Evolutionary conservation across 1,139 yeast species (phyloP).

Genomic region (Suhomyces bolitotheri): DNA sequence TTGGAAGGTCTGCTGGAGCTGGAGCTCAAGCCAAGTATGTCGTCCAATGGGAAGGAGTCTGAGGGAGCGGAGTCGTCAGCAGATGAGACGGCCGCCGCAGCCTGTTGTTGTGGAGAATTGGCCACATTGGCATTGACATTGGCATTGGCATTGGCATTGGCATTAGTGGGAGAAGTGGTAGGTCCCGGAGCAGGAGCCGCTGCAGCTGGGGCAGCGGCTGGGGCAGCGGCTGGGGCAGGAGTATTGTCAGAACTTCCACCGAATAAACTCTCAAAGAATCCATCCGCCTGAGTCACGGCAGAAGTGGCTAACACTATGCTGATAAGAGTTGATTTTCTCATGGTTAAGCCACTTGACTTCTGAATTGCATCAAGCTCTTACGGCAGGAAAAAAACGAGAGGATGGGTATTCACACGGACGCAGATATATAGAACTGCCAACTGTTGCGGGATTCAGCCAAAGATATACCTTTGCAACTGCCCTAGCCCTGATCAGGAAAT

Average conservation of each 20-base stretch:
- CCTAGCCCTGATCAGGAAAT: slow-evolving; percentile 13
- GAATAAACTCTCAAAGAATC: slow-evolving; percentile 20
- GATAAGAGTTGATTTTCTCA: slow-evolving; percentile 24
- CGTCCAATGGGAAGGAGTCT: slow-evolving; percentile 6
- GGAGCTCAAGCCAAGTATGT: slow-evolving; percentile 9
- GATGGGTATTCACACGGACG: slow-evolving; percentile 3
- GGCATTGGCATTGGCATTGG: too few species aligned
- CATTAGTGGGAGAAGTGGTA: slow-evolving; percentile 5
- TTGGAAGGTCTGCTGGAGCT: slow-evolving; percentile 10
- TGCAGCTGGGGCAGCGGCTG: slow-evolving; percentile 6
- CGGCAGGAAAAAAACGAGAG: slow-evolving; percentile 12
- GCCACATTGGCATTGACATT: too few species aligned
- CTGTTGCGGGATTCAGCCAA: slow-evolving; percentile 6
- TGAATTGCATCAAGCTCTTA: slow-evolving; percentile 14
- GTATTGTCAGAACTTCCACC: slow-evolving; percentile 12
- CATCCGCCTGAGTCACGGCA: slow-evolving; percentile 22
- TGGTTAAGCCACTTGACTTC: slow-evolving; percentile 12
- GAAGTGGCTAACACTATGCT: slow-evolving; percentile 22
- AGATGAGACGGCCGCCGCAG: too few species aligned
- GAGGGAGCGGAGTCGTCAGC: too few species aligned
- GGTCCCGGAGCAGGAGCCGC: background rate
- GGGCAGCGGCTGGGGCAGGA: slow-evolving; percentile 8
- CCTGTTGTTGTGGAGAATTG: too few species aligned
- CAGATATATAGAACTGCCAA: background rate
- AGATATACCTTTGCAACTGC: slow-evolving; percentile 12